These are phyloP conservation scores for Panaeolus cyanescens DNA, from an alignment of 768 basidiomycete species.

Conservation along the genomic window DNA sequence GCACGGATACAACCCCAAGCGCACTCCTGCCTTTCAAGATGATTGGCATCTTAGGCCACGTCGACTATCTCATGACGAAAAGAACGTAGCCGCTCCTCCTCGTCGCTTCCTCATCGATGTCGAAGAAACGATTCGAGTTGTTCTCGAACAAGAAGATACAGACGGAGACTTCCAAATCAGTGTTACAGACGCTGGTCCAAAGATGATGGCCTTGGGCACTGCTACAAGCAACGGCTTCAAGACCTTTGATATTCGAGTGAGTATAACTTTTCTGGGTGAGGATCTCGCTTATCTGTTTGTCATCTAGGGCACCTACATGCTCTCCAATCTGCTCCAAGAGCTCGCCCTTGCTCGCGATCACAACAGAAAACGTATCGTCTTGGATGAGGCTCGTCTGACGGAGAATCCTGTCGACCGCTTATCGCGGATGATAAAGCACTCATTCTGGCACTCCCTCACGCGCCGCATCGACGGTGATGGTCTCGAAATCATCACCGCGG, in stretches of 20 bases:
- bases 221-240: conserved; percentile 98
- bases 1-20: conserved; percentile 73
- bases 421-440: conserved; percentile 95
- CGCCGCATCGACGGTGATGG: conserved; percentile 97
- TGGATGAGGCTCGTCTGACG: conserved; percentile 97
- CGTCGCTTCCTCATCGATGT: conserved; percentile 96
- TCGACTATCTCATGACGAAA: conserved; percentile 92
- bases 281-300: not conserved
- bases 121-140: conserved; percentile 94
- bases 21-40: conserved; percentile 72
- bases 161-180: conserved; percentile 97
- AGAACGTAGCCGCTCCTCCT: conserved; percentile 76
- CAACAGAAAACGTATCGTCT: conserved; percentile 91
- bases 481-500: conserved; percentile 95
- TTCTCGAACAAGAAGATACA: conserved; percentile 97
- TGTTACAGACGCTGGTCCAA: conserved; percentile 94
- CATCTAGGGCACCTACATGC: conserved; percentile 94
- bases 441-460: conserved; percentile 98
- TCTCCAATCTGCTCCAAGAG: conserved; percentile 98
- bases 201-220: conserved; percentile 93
- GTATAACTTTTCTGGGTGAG: conserved; percentile 17
- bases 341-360: conserved; percentile 96
- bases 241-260: conserved; percentile 91
- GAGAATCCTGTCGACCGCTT: conserved; percentile 98
- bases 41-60: conserved; percentile 74